A percentile compares a stretch with the other conserved stretches of the same genome.
Evolutionary conservation across 306 rosid genomes (phyloP).

Genomic region (Ziziphus jujuba): DNA sequence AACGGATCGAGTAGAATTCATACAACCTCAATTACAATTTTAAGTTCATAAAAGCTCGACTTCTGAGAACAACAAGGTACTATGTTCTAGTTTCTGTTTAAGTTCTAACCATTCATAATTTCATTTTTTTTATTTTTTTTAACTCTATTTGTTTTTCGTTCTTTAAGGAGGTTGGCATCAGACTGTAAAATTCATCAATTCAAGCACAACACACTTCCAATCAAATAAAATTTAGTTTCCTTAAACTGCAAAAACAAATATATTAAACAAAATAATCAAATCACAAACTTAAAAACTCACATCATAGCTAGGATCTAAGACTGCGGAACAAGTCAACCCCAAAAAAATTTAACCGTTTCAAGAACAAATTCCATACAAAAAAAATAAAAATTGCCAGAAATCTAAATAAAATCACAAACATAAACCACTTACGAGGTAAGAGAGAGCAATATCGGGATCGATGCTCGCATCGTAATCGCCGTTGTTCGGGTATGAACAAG

Average conservation of each 20-base stretch:
- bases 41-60: background rate
- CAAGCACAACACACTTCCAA: background rate
- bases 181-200: background rate
- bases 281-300: background rate
- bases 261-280: too few species aligned
- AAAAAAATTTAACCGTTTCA: background rate
- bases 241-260: background rate
- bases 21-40: constrained; percentile 18
- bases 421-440: constrained; percentile 75
- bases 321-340: constrained; percentile 33
- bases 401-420: background rate
- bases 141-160: background rate
- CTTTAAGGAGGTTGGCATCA: background rate
- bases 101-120: background rate
- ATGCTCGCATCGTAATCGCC: constrained; percentile 63
- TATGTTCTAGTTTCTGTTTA: background rate
- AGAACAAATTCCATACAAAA: background rate
- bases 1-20: constrained; percentile 26
- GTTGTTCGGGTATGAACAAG: constrained; percentile 69
- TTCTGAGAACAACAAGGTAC: constrained; percentile 5
- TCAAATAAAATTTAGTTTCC: constrained; percentile 6
- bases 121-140: background rate
- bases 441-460: constrained; percentile 81
- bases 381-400: background rate
- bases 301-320: constrained; percentile 18